These are phyloP conservation scores for Mycosphaerella arachidis DNA, from an alignment of 2,329 filamentous ascomycete genomes.

Conservation along the genomic window DNA sequence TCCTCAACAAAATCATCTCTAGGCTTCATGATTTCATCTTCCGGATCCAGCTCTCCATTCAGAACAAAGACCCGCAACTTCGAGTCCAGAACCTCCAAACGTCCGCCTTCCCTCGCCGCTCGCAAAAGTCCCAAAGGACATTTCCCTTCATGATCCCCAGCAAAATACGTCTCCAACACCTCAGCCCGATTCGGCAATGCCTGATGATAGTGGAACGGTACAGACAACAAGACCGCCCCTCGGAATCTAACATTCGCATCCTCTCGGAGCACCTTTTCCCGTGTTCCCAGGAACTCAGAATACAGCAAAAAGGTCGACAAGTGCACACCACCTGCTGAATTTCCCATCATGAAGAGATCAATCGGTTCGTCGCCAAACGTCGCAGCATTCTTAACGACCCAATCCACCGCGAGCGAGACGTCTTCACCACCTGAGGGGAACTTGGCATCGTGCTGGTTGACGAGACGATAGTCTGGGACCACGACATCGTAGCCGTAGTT, in stretches of 20 bases:
- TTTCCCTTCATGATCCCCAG: constrained; percentile 15
- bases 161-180: constrained; percentile 21
- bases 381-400: constrained; percentile 28
- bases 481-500: constrained; percentile 34
- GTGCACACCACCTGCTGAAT: constrained; percentile 41
- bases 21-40: constrained; percentile 23
- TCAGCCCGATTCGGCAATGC: constrained; percentile 12
- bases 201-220: constrained; percentile 23
- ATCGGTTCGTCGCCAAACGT: constrained; percentile 26
- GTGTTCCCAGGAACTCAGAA: constrained; percentile 17
- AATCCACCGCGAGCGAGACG: constrained; percentile 34
- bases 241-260: constrained; percentile 13
- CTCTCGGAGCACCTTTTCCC: constrained; percentile 16
- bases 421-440: constrained; percentile 43
- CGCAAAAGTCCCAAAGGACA: constrained; percentile 22
- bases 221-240: constrained; percentile 25
- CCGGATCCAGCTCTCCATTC: constrained; percentile 26
- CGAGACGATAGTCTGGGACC: constrained; percentile 39
- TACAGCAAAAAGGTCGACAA: constrained; percentile 36
- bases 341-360: constrained; percentile 39
- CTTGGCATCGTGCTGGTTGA: constrained; percentile 35
- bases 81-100: constrained; percentile 16
- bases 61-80: constrained; percentile 19
- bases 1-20: constrained; percentile 23
- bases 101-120: constrained; percentile 7